Base-by-base conservation (phyloP, 169 alveolate species). In the Eimeria praecox region DNA sequence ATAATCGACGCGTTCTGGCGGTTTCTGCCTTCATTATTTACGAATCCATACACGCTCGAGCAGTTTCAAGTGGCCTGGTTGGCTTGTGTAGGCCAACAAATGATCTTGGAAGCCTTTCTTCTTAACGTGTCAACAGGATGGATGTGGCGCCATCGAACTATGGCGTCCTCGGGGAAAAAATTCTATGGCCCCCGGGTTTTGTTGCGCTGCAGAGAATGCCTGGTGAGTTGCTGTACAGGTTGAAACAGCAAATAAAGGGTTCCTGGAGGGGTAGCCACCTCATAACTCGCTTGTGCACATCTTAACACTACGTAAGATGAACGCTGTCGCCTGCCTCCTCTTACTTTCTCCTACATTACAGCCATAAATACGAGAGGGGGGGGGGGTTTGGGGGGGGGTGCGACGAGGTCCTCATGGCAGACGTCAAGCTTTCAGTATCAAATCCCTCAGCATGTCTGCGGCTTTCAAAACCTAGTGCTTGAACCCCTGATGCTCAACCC, bases 151-250 rank as follows among this genome's bases (percentile, higher is more conserved):
- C 71, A 66, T 83, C 96, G 6, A 49, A 44, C 44, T 83, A 77
- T 88, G 96, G 96, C 1, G 92, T 83, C 27, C 89, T 93, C 6
- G 96, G 96, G 33, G 94, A 93, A 30, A 59, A 35, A 38, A 80
- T 93, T 80, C 9, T 54, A 35, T 93, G 96, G 96, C 96, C 96
- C 30, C 66, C 92, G 44, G 96, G 96, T 35, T 83, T 93, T 56
- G 66, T 80, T 27, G 91, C 94, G 24, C 35, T 80, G 80, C 90
- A 83, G 69, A 12, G 96, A 6, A 73, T 93, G 62, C 96, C 96
- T n/a, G 94, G 96, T 83, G 89, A 38, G 88, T 20, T 35, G 80
- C 62, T 20, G 59, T 44, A 71, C 44, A 20, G 69, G 2, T 2
- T 59, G 69, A 9, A 59, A n/a, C 27, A 4, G 20, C n/a, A 18